These are phyloP conservation scores for Arachnopeziza araneosa DNA, from an alignment of 2,329 filamentous ascomycete species.

Conservation along the genomic window DNA sequence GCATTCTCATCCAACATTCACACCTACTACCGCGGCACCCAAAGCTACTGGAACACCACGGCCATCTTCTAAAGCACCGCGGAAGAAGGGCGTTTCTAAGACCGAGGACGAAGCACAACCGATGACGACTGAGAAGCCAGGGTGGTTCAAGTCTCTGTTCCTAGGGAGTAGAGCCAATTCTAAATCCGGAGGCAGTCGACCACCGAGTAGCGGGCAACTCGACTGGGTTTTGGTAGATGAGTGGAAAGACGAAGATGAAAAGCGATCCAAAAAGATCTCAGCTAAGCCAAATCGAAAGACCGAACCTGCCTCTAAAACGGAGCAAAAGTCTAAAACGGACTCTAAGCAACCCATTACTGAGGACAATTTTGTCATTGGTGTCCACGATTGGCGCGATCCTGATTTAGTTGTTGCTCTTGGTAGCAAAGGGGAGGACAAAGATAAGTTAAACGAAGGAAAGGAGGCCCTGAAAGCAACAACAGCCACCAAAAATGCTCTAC, in stretches of 20 bases:
- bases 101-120: slow-evolving; percentile 17
- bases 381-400: slow-evolving; percentile 81
- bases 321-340: slow-evolving; percentile 17
- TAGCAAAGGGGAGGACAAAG: slow-evolving; percentile 20
- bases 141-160: slow-evolving; percentile 44
- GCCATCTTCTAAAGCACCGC: slow-evolving; percentile 21
- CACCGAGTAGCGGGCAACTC: slow-evolving; percentile 66
- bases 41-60: slow-evolving; percentile 29
- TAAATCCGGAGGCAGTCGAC: slow-evolving; percentile 50
- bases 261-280: slow-evolving; percentile 31
- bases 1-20: slow-evolving; percentile 24
- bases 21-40: slow-evolving; percentile 22
- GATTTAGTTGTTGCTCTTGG: slow-evolving; percentile 47
- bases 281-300: slow-evolving; percentile 38
- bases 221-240: slow-evolving; percentile 69
- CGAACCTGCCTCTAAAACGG: slow-evolving; percentile 26
- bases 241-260: slow-evolving; percentile 52
- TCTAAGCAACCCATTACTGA: slow-evolving; percentile 26
- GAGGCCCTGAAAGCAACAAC: slow-evolving; percentile 27
- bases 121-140: slow-evolving; percentile 19
- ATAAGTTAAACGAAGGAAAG: slow-evolving; percentile 24
- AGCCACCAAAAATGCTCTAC: slow-evolving; percentile 14
- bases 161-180: slow-evolving; percentile 30
- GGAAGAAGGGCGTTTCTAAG: slow-evolving; percentile 26
- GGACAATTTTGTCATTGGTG: slow-evolving; percentile 74